Evolutionary conservation across 768 basidiomycete genomes (phyloP).

Genomic region (Psilocybe cyanescens): DNA sequence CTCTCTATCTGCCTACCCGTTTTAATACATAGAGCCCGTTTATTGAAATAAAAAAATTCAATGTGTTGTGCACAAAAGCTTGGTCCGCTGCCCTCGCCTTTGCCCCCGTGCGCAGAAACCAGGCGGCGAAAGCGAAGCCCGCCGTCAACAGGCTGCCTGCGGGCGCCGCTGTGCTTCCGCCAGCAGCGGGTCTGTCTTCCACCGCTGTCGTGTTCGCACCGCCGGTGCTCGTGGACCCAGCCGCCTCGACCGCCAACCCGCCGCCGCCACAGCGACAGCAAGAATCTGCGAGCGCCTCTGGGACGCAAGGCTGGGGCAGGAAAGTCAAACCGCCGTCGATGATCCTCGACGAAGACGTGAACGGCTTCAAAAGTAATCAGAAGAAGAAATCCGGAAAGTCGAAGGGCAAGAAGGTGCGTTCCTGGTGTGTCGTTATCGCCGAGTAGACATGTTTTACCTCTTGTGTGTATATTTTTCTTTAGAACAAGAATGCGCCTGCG

Average conservation of each 20-base stretch:
- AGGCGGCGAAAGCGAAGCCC: slow-evolving; percentile 61
- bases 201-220: slow-evolving; percentile 77
- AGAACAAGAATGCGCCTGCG: slow-evolving; percentile 66
- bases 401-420: slow-evolving; percentile 65
- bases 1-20: slow-evolving; percentile 52
- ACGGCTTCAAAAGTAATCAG: slow-evolving; percentile 71
- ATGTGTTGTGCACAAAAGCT: slow-evolving; percentile 50
- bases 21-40: slow-evolving; percentile 52
- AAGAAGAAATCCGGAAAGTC: slow-evolving; percentile 61
- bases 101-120: slow-evolving; percentile 75
- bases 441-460: background rate
- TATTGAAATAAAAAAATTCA: slow-evolving; percentile 52
- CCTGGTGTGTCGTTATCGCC: background rate
- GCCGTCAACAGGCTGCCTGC: slow-evolving; percentile 56
- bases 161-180: slow-evolving; percentile 59
- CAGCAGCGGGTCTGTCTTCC: slow-evolving; percentile 39
- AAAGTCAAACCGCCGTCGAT: slow-evolving; percentile 91
- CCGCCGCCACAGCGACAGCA: slow-evolving; percentile 5
- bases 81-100: slow-evolving; percentile 93
- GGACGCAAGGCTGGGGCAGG: slow-evolving; percentile 74
- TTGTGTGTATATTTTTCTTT: background rate
- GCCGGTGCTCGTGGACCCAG: slow-evolving; percentile 55
- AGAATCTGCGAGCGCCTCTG: slow-evolving; percentile 27
- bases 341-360: slow-evolving; percentile 88
- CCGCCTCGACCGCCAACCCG: slow-evolving; percentile 28